Base-by-base conservation (phyloP, 305 asterid species). In the Vinca major region DNA sequence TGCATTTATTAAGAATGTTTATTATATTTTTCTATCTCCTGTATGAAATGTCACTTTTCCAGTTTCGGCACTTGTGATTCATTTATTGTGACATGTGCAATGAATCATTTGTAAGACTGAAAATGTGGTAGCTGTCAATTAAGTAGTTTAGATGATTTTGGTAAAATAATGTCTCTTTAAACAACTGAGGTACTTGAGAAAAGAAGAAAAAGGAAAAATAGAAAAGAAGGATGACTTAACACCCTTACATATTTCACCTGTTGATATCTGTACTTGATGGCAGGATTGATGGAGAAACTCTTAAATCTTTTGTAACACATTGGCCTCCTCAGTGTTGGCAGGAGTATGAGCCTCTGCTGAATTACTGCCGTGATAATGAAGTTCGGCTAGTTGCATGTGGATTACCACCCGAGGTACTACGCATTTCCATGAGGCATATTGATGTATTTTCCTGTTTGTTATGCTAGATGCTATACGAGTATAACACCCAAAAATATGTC, bases 291-390 rank as follows among this genome's bases (percentile, higher is more conserved):
- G 91, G 83, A 74, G 95, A 87, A 68, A 76, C 66, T 48, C 81
- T 91, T 7, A 86, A 87, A 77, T 75, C 91, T 45, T 80, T 79
- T 43, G 83, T 87, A 56, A 62, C 82, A 26, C 83, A 84, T 67
- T 91, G 97, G 97, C 80, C 95, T 72, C 73, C 87, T 73, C 82
- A 87, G 64, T 82, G 84, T 12, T 91, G 96, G 97, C 88, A 86
- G 80, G 97, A 91, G 76, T 91, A 89, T 50, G 95, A 87, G 70
- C 88, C 89, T 70, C 79, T 91, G 36, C 75, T 89, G 65, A 81
- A 74, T 75, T 89, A 89, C 74, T 89, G 96, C 77, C 87, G 90
- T 5, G 88, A 86, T 65, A 91, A 84, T 75, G 90, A 88, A 39
- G 80, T 91, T 63, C 82, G 80, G 44, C 80, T 91, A 48, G 80